These are phyloP conservation scores for Beauveria sp. DNA, from an alignment of 2,329 filamentous ascomycete species.

Conservation along the genomic window DNA sequence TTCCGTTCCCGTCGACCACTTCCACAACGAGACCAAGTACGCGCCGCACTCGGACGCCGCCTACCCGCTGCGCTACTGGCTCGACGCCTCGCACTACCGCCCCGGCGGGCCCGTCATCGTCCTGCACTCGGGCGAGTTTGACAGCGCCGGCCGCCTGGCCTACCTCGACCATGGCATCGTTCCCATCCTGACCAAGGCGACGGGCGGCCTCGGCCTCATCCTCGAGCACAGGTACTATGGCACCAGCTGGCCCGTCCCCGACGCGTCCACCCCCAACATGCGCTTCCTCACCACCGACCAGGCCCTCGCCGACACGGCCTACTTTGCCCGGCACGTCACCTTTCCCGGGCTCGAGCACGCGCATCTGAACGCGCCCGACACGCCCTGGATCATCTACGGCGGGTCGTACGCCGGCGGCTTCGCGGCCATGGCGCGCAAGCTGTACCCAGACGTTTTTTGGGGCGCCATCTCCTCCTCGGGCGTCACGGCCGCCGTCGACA, in stretches of 20 bases:
- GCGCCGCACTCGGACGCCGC: conserved; percentile 63
- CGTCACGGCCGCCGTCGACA: conserved; percentile 68
- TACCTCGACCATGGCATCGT: conserved; percentile 75
- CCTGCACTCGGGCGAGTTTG: conserved; percentile 64
- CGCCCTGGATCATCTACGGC: conserved; percentile 72
- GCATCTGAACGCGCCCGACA: conserved; percentile 56
- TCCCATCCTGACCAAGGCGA: conserved; percentile 60
- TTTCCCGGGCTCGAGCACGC: conserved; percentile 62
- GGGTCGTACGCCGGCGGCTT: conserved; percentile 79
- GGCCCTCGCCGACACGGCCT: conserved; percentile 71
- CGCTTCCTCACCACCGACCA: conserved; percentile 81
- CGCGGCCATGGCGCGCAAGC: conserved; percentile 65
- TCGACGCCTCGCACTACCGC: conserved; percentile 68
- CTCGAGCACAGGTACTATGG: conserved; percentile 88
- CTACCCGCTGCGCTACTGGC: conserved; percentile 75
- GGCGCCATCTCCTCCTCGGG: conserved; percentile 74
- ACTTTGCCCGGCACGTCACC: conserved; percentile 66
- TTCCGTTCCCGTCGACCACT: conserved; percentile 63
- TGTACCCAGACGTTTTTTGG: conserved; percentile 74
- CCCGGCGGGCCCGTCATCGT: conserved; percentile 75
- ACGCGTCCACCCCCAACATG: conserved; percentile 61
- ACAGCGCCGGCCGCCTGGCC: conserved; percentile 52
- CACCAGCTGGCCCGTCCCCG: conserved; percentile 58
- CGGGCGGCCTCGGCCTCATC: conserved; percentile 68
- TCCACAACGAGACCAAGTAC: conserved; percentile 71